phyloP scores from a whole-genome alignment of 768 basidiomycete species.

The Psilocybe cyanescens region DNA sequence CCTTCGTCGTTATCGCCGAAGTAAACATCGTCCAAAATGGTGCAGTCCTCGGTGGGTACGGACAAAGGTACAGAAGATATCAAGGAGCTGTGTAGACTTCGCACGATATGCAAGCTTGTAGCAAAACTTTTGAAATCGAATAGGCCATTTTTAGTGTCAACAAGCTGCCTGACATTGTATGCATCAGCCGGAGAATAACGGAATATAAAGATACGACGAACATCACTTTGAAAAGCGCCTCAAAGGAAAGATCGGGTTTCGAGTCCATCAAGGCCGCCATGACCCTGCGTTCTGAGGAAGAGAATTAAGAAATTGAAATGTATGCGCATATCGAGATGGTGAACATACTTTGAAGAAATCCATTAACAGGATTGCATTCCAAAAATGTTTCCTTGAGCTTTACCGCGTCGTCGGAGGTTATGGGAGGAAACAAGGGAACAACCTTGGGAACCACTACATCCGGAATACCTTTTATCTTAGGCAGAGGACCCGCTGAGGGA shows the following conservation, averaged over 20 bases:
- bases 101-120: not conserved
- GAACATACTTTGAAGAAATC: not conserved
- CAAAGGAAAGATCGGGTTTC: not conserved
- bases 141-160: not conserved
- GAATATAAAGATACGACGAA: not conserved
- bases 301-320: not conserved
- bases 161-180: not conserved
- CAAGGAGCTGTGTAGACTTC: not conserved
- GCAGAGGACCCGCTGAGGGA: conserved; percentile 2
- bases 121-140: not conserved
- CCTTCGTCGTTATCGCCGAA: not conserved
- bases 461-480: conserved; percentile 1
- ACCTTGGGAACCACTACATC: not conserved
- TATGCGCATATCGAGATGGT: not conserved
- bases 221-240: not conserved
- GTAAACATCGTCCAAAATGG: not conserved
- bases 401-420: not conserved
- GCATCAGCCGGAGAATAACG: not conserved
- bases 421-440: not conserved
- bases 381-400: not conserved
- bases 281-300: not conserved
- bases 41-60: not conserved
- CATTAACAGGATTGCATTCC: not conserved
- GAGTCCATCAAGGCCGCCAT: not conserved
- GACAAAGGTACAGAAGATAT: not conserved